Percentiles rank a stretch among this genome's conserved stretches.
These are phyloP conservation scores for Cutaneotrichosporon mucoides DNA, from an alignment of 1,284 basidiomycete genomes.

Conservation along the genomic window DNA sequence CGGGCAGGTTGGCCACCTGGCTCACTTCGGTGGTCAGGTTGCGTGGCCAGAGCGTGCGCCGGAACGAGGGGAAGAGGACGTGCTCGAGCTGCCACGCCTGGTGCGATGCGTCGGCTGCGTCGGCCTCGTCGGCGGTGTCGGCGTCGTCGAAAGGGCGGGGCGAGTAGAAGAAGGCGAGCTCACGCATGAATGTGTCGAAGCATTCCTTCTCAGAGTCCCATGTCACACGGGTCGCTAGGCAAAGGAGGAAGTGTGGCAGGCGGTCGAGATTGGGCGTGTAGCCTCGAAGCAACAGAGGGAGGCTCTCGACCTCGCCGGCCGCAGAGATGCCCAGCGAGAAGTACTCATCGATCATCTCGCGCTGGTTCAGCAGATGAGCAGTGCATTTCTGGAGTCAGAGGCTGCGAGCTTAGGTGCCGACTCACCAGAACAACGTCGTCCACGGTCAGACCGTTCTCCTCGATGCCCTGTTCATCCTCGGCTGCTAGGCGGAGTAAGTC, in stretches of 20 bases:
- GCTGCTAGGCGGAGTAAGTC: conserved; percentile 74
- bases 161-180: conserved; percentile 85
- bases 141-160: conserved; percentile 52
- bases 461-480: conserved; percentile 58
- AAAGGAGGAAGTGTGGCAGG: conserved; percentile 77
- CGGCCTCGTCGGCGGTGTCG: not conserved
- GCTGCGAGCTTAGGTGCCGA: conserved; percentile 24
- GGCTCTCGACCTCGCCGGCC: conserved; percentile 62
- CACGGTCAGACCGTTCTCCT: conserved; percentile 36
- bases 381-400: conserved; percentile 13
- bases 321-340: conserved; percentile 71
- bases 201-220: conserved; percentile 83
- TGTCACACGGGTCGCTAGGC: conserved; percentile 79
- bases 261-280: conserved; percentile 83
- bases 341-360: conserved; percentile 89
- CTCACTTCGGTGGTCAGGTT: conserved; percentile 56
- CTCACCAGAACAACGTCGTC: conserved; percentile 65
- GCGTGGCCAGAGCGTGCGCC: conserved; percentile 54
- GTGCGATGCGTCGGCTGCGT: conserved; percentile 47
- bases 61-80: conserved; percentile 75
- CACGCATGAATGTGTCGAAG: conserved; percentile 80
- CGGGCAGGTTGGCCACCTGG: conserved; percentile 79
- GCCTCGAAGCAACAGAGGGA: conserved; percentile 77
- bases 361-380: conserved; percentile 50
- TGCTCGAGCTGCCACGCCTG: conserved; percentile 82